Percentiles rank a stretch among this genome's conserved stretches.
Conservation (phyloP, 257 asterid genomes). For the Salvia hispanica region DNA sequence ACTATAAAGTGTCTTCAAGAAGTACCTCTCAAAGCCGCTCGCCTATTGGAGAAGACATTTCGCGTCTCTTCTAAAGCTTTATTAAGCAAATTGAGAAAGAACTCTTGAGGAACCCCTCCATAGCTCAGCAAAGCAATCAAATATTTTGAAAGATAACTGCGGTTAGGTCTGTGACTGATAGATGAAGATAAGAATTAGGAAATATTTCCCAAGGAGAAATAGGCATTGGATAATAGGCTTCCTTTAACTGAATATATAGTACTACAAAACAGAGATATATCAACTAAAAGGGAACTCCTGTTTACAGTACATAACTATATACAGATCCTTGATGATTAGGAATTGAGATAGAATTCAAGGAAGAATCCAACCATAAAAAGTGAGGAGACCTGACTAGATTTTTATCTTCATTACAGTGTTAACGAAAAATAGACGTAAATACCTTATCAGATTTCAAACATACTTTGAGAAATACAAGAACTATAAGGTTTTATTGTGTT, state of each 20-base stretch:
- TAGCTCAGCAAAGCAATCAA: conserved; percentile 75
- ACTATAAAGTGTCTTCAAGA: neutral
- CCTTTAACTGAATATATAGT: conserved; percentile 1
- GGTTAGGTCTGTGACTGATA: conserved; percentile 68
- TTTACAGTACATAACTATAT: neutral
- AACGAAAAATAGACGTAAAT: neutral
- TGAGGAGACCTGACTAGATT: conserved; percentile 1
- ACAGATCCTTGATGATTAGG: too few species aligned
- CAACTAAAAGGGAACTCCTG: neutral
- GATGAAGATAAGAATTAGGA: conserved; percentile 32
- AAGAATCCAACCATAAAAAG: neutral
- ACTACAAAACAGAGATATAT: neutral
- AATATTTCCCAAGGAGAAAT: conserved; percentile 21
- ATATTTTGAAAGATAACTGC: conserved; percentile 52
- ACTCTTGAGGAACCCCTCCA: conserved; percentile 68
- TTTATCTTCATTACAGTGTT: neutral
- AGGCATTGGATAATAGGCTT: neutral
- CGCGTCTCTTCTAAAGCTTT: conserved; percentile 57
- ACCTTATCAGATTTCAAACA: neutral
- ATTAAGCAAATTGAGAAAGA: conserved; percentile 53
- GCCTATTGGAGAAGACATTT: conserved; percentile 47
- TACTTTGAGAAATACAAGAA: neutral
- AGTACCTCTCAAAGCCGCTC: conserved; percentile 73
- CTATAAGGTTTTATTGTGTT: neutral
- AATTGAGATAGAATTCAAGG: neutral